Conservation (phyloP, 1,139 yeast genomes). For the Trichomonascaceae sp. region DNA sequence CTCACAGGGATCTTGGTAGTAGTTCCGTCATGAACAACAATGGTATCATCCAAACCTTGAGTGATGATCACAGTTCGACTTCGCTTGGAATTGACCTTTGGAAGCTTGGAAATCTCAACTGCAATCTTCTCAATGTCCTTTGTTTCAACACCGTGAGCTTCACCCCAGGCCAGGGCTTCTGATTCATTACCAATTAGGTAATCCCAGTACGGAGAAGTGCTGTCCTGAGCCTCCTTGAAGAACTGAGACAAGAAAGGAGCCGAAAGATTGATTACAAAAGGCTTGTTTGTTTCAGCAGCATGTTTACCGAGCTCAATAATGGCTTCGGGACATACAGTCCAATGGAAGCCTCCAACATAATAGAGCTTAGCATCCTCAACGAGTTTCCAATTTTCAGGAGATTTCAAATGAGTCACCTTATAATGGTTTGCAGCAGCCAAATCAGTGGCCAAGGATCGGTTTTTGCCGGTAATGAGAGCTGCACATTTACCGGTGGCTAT, state of each 20-base stretch:
- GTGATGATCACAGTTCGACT: slow-evolving; percentile 74
- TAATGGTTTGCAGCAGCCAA: slow-evolving; percentile 98
- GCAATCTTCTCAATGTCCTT: slow-evolving; percentile 74
- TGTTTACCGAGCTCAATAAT: slow-evolving; percentile 85
- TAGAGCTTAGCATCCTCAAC: slow-evolving; percentile 76
- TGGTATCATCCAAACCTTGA: slow-evolving; percentile 83
- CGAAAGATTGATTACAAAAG: slow-evolving; percentile 77
- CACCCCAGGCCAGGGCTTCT: slow-evolving; percentile 93
- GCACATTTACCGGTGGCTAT: slow-evolving; percentile 97
- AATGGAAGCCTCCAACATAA: slow-evolving; percentile 97
- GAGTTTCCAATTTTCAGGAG: slow-evolving; percentile 83
- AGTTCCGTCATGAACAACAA: slow-evolving; percentile 47
- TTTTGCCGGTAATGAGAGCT: slow-evolving; percentile 78
- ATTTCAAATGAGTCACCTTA: slow-evolving; percentile 79
- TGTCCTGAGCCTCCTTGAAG: slow-evolving; percentile 86
- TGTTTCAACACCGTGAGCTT: slow-evolving; percentile 59
- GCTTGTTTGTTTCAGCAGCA: slow-evolving; percentile 79
- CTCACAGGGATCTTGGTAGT: slow-evolving; percentile 60
- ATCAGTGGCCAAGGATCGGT: slow-evolving; percentile 93
- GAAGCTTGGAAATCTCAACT: slow-evolving; percentile 68
- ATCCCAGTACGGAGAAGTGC: slow-evolving; percentile 81
- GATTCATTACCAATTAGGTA: slow-evolving; percentile 91
- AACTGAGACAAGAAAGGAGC: slow-evolving; percentile 97
- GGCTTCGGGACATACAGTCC: slow-evolving; percentile 96
- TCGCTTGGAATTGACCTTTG: slow-evolving; percentile 65